These are phyloP conservation scores for rapeseed (Brassica napus) DNA, from an alignment of 345 rosid species.

Conservation along the genomic window Da-Ae NC_063446.1:6959501-6960000, in stretches of 20 bases:
- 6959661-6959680: conserved; percentile 11
- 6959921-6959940: not conserved
- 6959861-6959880: not conserved
- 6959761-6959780: not conserved
- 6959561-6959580: conserved; percentile 28
- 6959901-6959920: conserved; percentile 11
- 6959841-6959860: not conserved
- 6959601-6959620: conserved; percentile 34
- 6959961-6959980: conserved; percentile 20
- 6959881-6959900: not conserved
- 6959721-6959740: conserved; percentile 24
- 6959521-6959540: conserved; percentile 24
- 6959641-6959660: not conserved
- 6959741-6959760: not conserved
- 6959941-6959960: conserved; percentile 27
- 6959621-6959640: conserved; percentile 8
- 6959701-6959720: conserved; percentile 27
- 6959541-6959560: conserved; percentile 20
- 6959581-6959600: conserved; percentile 19
- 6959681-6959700: conserved; percentile 37
- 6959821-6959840: not conserved
- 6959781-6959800: not conserved
- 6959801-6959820: not conserved
- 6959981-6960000: conserved; percentile 18
- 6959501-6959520: conserved; percentile 26